Evolutionary conservation across 164 flowering plant species (phyloP), one percentile per base, ranked within the genome.

Genomic region (Nymphaea colorata): DNA sequence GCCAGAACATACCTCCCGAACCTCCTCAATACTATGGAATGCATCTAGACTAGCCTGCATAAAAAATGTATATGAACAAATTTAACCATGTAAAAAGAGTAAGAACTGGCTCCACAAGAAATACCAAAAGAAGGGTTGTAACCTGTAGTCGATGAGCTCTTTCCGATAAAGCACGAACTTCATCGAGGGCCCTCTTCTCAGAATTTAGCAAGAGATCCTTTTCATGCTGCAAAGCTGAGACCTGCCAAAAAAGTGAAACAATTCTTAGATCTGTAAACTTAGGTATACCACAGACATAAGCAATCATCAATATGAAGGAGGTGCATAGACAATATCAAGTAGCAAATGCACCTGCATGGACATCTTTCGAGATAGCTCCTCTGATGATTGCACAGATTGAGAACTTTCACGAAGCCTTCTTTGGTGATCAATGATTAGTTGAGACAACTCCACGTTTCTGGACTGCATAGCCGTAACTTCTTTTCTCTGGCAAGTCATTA

Each of bases 91-190:
- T 74, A 67, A 70, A 17, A 2, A 67, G 3, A 64, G 6, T 57
- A 41, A 10, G 25, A 66, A 10, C 55, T 47, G 55, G 55, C 7
- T 12, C 55, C 55, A 47, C 11, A 47, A 47, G 6, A 47, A 47
- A 7, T 3, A 12, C 55, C 55, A 6, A 47, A 6, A 47, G 3
- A 47, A 47, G 69, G 3, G 41, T 66, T 43, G 66, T 16, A 53
- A 90, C 98, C 96, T 94, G 99, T 60, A 94, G 80, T 4, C 87
- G 89, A 66, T 85, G 79, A 11, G 86, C 86, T 73, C 97, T 87
- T 68, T 88, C 87, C 2, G 92, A 85, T 81, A 91, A 77, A 72
- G 73, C 78, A 60, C 83, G 84, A 71, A 88, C 93, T 83, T 94
- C 99, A 72, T 87, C 95, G 17, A 43, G 78, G 66, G 97, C 99